phyloP scores from a whole-genome alignment of 2,329 filamentous ascomycete genomes.

The Colletotrichum sp. region DNA sequence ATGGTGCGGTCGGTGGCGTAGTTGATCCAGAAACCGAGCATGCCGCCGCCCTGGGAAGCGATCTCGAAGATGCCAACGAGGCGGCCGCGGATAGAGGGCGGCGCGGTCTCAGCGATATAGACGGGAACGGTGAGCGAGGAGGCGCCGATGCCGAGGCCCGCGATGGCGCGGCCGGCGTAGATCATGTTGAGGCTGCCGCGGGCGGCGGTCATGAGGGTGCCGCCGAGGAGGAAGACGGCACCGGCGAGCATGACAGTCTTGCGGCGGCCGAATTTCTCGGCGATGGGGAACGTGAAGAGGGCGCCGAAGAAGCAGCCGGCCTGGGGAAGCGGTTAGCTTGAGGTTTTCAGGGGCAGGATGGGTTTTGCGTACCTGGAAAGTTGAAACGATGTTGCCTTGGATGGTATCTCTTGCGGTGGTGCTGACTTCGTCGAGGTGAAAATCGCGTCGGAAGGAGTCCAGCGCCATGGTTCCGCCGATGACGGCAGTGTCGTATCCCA shows the following conservation, averaged over 20 bases:
- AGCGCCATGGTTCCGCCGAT: slow-evolving; percentile 45
- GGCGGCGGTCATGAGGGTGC: slow-evolving; percentile 37
- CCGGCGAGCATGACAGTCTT: slow-evolving; percentile 50
- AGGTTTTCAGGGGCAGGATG: rapidly evolving
- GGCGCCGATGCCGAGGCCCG: slow-evolving; percentile 56
- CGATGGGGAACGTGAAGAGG: slow-evolving; percentile 48
- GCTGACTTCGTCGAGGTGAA: slow-evolving; percentile 31
- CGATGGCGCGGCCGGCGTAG: slow-evolving; percentile 54
- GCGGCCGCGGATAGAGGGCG: slow-evolving; percentile 55
- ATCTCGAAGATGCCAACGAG: slow-evolving; percentile 59
- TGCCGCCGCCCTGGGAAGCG: slow-evolving; percentile 49
- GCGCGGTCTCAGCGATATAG: slow-evolving; percentile 47
- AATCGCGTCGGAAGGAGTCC: slow-evolving; percentile 40
- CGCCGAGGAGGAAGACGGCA: slow-evolving; percentile 43
- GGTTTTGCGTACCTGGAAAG: not conserved
- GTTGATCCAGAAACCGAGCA: slow-evolving; percentile 49
- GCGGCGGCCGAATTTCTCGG: slow-evolving; percentile 51
- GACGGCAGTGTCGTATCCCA: slow-evolving; percentile 43
- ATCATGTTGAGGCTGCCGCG: slow-evolving; percentile 41
- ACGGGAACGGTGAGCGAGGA: slow-evolving; percentile 53
- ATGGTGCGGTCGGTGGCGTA: slow-evolving; percentile 25
- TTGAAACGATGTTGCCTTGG: slow-evolving; percentile 34
- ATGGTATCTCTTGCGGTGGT: slow-evolving; percentile 33
- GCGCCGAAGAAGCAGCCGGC: slow-evolving; percentile 47
- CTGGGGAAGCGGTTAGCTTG: slow-evolving; percentile 28